These are phyloP conservation scores for Erodium trifolium DNA, from an alignment of 441 rosid genomes.

Conservation along the genomic window DNA sequence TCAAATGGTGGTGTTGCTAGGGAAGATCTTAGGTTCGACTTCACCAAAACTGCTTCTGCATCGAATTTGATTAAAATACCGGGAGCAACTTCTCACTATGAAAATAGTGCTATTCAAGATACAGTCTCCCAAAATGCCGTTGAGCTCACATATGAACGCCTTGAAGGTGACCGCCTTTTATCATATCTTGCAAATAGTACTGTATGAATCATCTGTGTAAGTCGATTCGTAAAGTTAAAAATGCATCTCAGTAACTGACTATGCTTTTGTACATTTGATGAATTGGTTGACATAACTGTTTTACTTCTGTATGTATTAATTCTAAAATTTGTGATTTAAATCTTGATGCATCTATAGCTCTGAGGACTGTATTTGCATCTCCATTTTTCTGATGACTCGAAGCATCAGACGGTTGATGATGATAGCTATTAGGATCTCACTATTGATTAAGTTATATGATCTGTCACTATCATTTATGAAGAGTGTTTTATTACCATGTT, in stretches of 20 bases:
- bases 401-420: not conserved
- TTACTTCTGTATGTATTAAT: not conserved
- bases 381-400: not conserved
- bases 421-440: not conserved
- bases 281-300: not conserved
- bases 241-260: not conserved
- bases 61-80: conserved; percentile 15
- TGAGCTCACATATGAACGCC: conserved; percentile 12
- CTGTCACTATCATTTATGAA: not conserved
- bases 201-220: not conserved
- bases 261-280: not conserved
- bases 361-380: not conserved
- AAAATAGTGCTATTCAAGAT: conserved; percentile 19
- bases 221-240: not conserved
- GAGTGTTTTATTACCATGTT: not conserved
- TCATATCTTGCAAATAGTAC: conserved; percentile 6
- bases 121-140: conserved; percentile 15
- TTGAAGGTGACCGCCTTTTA: conserved; percentile 20
- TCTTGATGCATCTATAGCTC: not conserved
- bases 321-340: not conserved
- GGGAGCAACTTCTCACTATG: conserved; percentile 19
- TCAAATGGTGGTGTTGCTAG: conserved; percentile 20
- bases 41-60: conserved; percentile 16
- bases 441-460: not conserved
- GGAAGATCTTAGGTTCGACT: conserved; percentile 15